Evolutionary conservation across 163 green algal genomes (phyloP).

Genomic region (Chlorella variabilis): DNA sequence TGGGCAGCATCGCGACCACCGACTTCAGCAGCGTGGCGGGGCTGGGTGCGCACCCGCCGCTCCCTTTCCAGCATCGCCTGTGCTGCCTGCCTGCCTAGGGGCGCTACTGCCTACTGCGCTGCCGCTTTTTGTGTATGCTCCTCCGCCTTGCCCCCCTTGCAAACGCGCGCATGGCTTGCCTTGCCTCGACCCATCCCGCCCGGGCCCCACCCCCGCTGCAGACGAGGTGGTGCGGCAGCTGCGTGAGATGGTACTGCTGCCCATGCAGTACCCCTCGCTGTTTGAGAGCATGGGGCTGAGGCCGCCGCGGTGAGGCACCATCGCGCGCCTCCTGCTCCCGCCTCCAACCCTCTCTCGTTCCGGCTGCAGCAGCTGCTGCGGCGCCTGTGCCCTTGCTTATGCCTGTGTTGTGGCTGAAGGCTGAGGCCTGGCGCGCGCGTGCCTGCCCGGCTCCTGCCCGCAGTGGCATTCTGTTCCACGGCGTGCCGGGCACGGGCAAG

Average conservation of each 20-base stretch:
- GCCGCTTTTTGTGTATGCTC: no score
- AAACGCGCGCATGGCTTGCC: no score
- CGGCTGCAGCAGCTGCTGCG: no score
- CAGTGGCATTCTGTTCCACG: constrained; percentile 94
- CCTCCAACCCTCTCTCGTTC: not conserved
- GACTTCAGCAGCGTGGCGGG: constrained; percentile 29
- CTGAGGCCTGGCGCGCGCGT: no score
- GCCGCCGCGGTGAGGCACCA: constrained; percentile 56
- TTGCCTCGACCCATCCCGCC: no score
- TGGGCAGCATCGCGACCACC: constrained; percentile 27
- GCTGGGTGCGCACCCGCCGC: constrained; percentile 12
- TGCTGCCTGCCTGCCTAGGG: not conserved
- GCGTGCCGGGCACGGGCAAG: constrained; percentile 90
- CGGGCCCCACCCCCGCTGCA: constrained; percentile 26
- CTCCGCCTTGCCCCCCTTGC: no score
- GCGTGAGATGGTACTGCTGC: constrained; percentile 77
- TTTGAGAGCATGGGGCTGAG: constrained; percentile 60
- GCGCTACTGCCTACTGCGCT: no score
- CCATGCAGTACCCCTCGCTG: constrained; percentile 69
- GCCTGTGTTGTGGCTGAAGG: not conserved
- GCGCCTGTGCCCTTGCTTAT: not conserved
- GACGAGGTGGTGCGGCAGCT: constrained; percentile 62
- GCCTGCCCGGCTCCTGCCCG: not conserved
- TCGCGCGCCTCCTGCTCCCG: not conserved
- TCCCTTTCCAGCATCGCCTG: not conserved